Conservation (phyloP, 805 yeast genomes). For the Myxozyma geophila region DNA sequence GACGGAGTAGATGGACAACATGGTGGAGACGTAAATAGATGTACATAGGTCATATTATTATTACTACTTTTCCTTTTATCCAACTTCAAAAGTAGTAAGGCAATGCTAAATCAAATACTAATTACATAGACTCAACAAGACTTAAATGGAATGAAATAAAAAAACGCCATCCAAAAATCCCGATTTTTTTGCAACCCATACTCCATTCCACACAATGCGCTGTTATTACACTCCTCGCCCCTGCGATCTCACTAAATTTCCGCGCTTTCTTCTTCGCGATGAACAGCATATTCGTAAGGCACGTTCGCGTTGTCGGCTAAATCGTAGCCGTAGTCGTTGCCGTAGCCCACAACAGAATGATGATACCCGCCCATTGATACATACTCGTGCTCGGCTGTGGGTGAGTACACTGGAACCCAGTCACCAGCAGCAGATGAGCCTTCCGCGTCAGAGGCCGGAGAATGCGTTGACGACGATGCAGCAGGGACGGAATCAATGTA, state of each 20-base stretch:
- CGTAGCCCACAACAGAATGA: conserved; percentile 15
- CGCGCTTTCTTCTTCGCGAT: neutral
- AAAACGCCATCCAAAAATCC: neutral
- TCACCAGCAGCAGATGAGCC: conserved; percentile 13
- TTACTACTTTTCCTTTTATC: neutral
- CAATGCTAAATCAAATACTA: neutral
- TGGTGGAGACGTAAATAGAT: neutral
- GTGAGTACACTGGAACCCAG: conserved; percentile 33
- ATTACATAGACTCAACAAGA: neutral
- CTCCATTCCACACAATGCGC: neutral
- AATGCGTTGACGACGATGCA: neutral
- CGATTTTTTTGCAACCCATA: neutral
- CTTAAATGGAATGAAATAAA: neutral
- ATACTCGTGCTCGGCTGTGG: conserved; percentile 26
- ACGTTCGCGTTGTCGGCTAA: conserved; percentile 12
- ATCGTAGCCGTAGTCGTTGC: conserved; percentile 10
- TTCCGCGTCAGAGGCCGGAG: neutral
- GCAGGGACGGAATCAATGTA: conserved; percentile 5
- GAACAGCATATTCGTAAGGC: conserved; percentile 25
- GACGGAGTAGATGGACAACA: neutral
- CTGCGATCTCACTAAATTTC: too few species aligned
- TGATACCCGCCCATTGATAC: conserved; percentile 31
- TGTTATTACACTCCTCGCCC: neutral
- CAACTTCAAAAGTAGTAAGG: neutral
- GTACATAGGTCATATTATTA: neutral